Evolutionary conservation across 805 yeast species (phyloP), one percentile per base, ranked within the genome.

Genomic region (Ogataea pilisensis): DNA sequence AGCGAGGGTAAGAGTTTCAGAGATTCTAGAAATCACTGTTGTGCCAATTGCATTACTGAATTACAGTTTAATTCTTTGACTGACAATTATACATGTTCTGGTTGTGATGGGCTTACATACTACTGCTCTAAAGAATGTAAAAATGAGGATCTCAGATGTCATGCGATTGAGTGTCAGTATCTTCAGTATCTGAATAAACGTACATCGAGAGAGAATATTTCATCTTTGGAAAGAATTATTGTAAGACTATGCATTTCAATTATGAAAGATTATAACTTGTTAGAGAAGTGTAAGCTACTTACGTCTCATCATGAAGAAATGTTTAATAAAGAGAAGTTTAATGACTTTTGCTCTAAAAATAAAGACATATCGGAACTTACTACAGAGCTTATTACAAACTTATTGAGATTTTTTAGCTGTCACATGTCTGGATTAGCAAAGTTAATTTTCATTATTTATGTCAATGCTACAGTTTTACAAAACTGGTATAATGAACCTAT

Each of bases 401-500:
- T 31, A 9, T 12, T 7, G 14, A 22, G 12, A 3, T 33, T 33
- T 22, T 21, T 27, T 21, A 32, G 26, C 5, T 12, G 25, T 21
- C 41, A 43, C 34, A 37, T 45, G 19, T 31, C 35, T 17, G 61
- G 56, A 5, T 32, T 53, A 3, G 34, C 43, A 22, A 51, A 47
- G 24, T 21, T 42, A 5, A 43, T 53, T 25, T 49, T 49, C 31
- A 37, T 53, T 17, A 38, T 59, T 32, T 46, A 51, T 24, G 61
- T 66, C 21, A 69, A 69, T 45, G 45, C 60, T 5, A 58, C 60
- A 7, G 48, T 48, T 3, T 22, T 60, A 20, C 54, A 56, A 26
- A 58, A 66, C 41, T 38, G 42, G 24, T 53, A 44, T 28, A 47
- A 46, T 9, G 65, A 61, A 30, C 40, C 53, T 5, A 52, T 60